Evolutionary conservation across 768 basidiomycete genomes (phyloP).

Genomic region (Xerocomus spinulosus): DNA sequence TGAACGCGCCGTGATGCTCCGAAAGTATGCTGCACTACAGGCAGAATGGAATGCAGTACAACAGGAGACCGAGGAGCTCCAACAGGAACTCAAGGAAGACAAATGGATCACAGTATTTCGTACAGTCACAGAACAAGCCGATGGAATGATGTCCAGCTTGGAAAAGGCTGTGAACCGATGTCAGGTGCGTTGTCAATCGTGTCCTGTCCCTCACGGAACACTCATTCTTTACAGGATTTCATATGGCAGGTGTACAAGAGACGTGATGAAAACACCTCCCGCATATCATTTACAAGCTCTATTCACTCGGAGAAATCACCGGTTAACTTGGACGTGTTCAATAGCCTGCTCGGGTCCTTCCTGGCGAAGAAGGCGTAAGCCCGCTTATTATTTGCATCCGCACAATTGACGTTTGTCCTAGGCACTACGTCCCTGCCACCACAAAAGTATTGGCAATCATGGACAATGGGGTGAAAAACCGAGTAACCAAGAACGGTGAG

Average conservation of each 20-base stretch:
- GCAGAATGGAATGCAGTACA: slow-evolving; percentile 80
- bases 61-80: slow-evolving; percentile 72
- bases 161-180: slow-evolving; percentile 91
- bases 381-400: slow-evolving; percentile 6
- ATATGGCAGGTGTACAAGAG: slow-evolving; percentile 75
- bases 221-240: slow-evolving; percentile 56
- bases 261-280: slow-evolving; percentile 43
- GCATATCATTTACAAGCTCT: slow-evolving; percentile 41
- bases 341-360: slow-evolving; percentile 65
- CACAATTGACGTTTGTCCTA: slow-evolving; percentile 30
- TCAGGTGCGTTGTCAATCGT: slow-evolving; percentile 52
- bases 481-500: slow-evolving; percentile 96
- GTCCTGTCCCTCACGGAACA: background rate
- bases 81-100: slow-evolving; percentile 94
- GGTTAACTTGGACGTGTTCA: slow-evolving; percentile 59
- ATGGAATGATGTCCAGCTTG: slow-evolving; percentile 95
- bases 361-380: slow-evolving; percentile 84
- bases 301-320: slow-evolving; percentile 48
- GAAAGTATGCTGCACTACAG: slow-evolving; percentile 69
- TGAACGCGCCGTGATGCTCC: slow-evolving; percentile 43
- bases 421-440: slow-evolving; percentile 93
- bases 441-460: slow-evolving; percentile 90
- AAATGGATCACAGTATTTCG: slow-evolving; percentile 96
- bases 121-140: slow-evolving; percentile 90
- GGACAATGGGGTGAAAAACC: slow-evolving; percentile 88